Percentiles rank a stretch among this genome's conserved stretches.
Conservation (phyloP, 495 filamentous ascomycete species). For the Trichoderma virens region DNA sequence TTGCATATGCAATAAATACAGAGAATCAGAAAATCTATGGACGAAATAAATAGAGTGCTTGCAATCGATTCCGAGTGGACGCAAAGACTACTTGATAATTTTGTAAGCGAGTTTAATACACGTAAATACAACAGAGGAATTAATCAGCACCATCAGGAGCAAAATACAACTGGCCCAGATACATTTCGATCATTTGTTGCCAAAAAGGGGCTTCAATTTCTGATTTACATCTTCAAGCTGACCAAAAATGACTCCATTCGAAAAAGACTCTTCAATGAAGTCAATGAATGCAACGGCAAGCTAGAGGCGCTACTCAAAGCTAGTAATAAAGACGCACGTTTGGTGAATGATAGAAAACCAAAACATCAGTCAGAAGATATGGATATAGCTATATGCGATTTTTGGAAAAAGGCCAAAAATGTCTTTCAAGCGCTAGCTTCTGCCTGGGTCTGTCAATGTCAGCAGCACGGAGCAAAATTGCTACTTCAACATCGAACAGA, state of each 20-base stretch:
- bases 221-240: constrained; percentile 22
- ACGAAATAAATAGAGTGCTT: constrained; percentile 10
- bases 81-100: background rate
- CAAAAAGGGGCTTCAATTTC: constrained; percentile 17
- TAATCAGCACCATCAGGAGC: background rate
- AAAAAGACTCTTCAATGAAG: constrained; percentile 17
- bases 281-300: constrained; percentile 18
- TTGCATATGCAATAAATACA: constrained; percentile 10
- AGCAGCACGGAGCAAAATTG: constrained; percentile 23
- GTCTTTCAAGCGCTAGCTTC: constrained; percentile 18
- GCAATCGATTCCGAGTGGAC: background rate
- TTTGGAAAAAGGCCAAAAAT: constrained; percentile 20
- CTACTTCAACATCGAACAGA: constrained; percentile 25
- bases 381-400: constrained; percentile 14
- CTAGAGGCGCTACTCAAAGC: constrained; percentile 19
- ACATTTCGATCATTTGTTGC: constrained; percentile 5
- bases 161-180: background rate
- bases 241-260: constrained; percentile 16
- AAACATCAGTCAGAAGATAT: background rate
- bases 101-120: background rate
- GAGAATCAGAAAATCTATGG: background rate
- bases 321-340: constrained; percentile 16
- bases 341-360: constrained; percentile 9
- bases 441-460: constrained; percentile 25
- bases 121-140: background rate